Base-by-base conservation (phyloP, 129 eudicot species). In the carrot (Daucus carota) region DNA sequence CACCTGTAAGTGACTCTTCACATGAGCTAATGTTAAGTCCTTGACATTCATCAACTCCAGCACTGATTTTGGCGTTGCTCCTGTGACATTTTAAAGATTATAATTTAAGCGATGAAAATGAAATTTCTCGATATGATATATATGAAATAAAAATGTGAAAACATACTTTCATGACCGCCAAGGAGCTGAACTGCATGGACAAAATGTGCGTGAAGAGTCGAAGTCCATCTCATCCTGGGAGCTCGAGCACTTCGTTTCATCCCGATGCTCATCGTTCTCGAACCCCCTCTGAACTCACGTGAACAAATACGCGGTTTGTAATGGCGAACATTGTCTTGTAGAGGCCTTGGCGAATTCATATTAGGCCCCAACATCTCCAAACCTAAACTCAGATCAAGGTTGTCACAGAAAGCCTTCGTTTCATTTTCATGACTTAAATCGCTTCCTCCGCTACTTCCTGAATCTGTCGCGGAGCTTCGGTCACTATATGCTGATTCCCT, bases 161-260 rank as follows among this genome's bases (percentile, higher is more conserved):
- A 57, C 96, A 46, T 89, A 94, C 98, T 80, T 79, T 94, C 98
- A 83, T 94, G 97, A 65, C 98, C 98, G 15, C 98, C 98, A 44
- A 94, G 96, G 28, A 91, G 90, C 85, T 91, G 92, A 83, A 94
- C 98, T 4, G 98, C 98, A 77, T 91, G 98, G 47, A 94, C 90
- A 44, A 91, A 94, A 75, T 91, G 98, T 42, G 98, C 84, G 42
- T 94, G 98, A 34, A 94, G 93, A 75, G 93, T 94, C 8, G 97
- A 91, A 80, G 98, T 94, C 98, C 98, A 94, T 77, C 98, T 81
- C 97, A 94, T 91, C 22, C 98, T 85, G 2, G 98, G 98, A 65
- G 93, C 96, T 77, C 98, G 75, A 70, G 83, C 89, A 78, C 87
- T 84, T 81, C 92, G 73, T 81, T 80, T 84, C 31, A 81, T 80